Conservation (phyloP, 2,329 filamentous ascomycete genomes). For the Torrubiella hemipterigena region DNA sequence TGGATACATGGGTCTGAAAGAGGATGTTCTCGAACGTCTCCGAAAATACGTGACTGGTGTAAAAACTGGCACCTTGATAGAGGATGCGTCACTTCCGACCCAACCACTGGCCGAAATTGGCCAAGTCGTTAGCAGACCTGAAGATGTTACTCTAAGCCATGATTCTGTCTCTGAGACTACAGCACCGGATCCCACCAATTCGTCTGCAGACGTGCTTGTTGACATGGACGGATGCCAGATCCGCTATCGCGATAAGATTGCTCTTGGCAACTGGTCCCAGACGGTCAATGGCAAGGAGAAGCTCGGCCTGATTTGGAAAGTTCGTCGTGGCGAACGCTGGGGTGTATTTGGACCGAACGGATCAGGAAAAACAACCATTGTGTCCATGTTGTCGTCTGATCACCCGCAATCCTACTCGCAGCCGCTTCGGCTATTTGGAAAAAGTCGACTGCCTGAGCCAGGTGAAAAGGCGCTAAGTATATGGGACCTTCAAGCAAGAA, state of each 20-base stretch:
- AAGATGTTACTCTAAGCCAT: constrained; percentile 5
- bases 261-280: constrained; percentile 71
- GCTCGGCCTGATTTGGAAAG: constrained; percentile 68
- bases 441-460: constrained; percentile 62
- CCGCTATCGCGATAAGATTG: constrained; percentile 64
- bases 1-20: constrained; percentile 51
- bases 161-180: constrained; percentile 7
- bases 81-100: constrained; percentile 36
- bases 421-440: constrained; percentile 77
- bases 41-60: constrained; percentile 35
- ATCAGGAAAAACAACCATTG: constrained; percentile 88
- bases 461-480: constrained; percentile 63
- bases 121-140: constrained; percentile 22
- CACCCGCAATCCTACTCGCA: constrained; percentile 90
- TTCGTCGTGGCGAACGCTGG: constrained; percentile 76
- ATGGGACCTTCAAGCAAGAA: constrained; percentile 80
- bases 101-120: constrained; percentile 39
- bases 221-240: constrained; percentile 82
- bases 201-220: constrained; percentile 56
- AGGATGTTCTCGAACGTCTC: constrained; percentile 45
- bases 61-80: constrained; percentile 25
- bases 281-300: constrained; percentile 31
- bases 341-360: constrained; percentile 89
- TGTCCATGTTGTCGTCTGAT: constrained; percentile 87
- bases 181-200: constrained; percentile 11